These are phyloP conservation scores for Arthroderma uncinatum DNA, from an alignment of 2,329 filamentous ascomycete genomes.

Conservation along the genomic window DNA sequence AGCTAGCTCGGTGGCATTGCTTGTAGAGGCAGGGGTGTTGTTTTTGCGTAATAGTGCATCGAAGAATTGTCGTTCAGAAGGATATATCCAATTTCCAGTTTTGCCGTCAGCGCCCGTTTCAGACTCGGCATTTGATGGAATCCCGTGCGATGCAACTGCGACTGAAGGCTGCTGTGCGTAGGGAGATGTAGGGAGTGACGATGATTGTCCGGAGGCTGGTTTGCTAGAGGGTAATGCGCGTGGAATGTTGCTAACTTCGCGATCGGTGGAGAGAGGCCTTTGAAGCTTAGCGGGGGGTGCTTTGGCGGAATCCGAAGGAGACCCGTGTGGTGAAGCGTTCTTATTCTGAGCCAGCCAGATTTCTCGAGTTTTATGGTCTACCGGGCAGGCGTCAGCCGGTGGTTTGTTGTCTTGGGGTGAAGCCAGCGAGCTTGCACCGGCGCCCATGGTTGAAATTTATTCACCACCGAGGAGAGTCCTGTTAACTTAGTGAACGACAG, in stretches of 20 bases:
- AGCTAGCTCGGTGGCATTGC: conserved; percentile 36
- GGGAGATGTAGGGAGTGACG: conserved; percentile 23
- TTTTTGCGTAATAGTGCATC: conserved; percentile 91
- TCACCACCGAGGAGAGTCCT: neutral
- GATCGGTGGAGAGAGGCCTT: conserved; percentile 50
- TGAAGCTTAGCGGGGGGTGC: conserved; percentile 20
- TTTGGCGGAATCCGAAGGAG: conserved; percentile 19
- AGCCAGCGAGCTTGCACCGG: conserved; percentile 28
- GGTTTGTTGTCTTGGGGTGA: conserved; percentile 18
- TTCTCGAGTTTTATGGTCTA: conserved; percentile 80
- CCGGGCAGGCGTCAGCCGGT: conserved; percentile 54
- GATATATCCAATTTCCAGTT: conserved; percentile 92
- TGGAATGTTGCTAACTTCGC: conserved; percentile 71
- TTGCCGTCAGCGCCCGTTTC: conserved; percentile 60
- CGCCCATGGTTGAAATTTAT: conserved; percentile 24
- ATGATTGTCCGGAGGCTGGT: conserved; percentile 12
- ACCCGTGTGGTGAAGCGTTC: conserved; percentile 29
- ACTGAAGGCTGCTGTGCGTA: conserved; percentile 19
- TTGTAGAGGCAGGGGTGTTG: conserved; percentile 50
- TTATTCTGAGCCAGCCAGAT: conserved; percentile 66
- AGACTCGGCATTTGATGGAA: conserved; percentile 61
- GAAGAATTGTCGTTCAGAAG: conserved; percentile 95
- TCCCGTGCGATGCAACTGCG: conserved; percentile 23
- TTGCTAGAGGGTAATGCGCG: conserved; percentile 38
- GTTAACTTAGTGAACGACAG: neutral